phyloP scores from a whole-genome alignment of 352 stramenopile species.

The Phytophthora tentaculata region DNA sequence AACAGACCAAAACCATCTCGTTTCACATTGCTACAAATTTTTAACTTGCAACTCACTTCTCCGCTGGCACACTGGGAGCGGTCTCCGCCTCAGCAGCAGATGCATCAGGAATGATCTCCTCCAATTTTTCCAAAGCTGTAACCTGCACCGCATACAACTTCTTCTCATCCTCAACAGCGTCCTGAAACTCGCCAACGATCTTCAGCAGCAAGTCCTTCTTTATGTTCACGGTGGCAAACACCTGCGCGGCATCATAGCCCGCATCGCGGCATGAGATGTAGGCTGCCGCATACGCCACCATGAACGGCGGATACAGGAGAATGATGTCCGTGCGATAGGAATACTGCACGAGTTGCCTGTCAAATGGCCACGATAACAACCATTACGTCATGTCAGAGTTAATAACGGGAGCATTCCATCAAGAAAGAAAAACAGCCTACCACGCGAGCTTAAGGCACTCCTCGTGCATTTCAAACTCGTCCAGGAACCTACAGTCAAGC shows the following conservation, averaged over 20 bases:
- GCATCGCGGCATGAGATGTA: conserved; percentile 84
- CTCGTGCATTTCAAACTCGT: conserved; percentile 88
- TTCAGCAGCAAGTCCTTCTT: conserved; percentile 85
- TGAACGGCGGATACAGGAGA: conserved; percentile 84
- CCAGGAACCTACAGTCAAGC: conserved; percentile 58
- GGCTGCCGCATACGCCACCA: conserved; percentile 85
- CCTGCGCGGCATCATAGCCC: conserved; percentile 76
- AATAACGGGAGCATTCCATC: background rate
- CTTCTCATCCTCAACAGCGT: conserved; percentile 81
- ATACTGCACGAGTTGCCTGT: conserved; percentile 87
- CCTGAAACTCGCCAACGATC: conserved; percentile 79
- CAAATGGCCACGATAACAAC: background rate
- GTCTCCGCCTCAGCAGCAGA: conserved; percentile 43
- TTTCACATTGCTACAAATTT: background rate
- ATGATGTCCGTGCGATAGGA: conserved; percentile 91
- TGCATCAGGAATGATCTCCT: conserved; percentile 81
- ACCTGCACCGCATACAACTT: conserved; percentile 68
- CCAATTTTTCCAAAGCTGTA: conserved; percentile 71
- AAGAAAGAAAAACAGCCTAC: conserved; percentile 29
- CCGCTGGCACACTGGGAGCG: conserved; percentile 10
- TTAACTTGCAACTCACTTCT: conserved; percentile 39
- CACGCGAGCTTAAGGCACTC: conserved; percentile 87
- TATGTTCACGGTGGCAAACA: conserved; percentile 83
- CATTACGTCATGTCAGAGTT: background rate
- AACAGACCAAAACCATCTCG: no score